These are phyloP conservation scores for Clitopilus passeckerianus DNA, from an alignment of 768 basidiomycete species.

Conservation along the genomic window DNA sequence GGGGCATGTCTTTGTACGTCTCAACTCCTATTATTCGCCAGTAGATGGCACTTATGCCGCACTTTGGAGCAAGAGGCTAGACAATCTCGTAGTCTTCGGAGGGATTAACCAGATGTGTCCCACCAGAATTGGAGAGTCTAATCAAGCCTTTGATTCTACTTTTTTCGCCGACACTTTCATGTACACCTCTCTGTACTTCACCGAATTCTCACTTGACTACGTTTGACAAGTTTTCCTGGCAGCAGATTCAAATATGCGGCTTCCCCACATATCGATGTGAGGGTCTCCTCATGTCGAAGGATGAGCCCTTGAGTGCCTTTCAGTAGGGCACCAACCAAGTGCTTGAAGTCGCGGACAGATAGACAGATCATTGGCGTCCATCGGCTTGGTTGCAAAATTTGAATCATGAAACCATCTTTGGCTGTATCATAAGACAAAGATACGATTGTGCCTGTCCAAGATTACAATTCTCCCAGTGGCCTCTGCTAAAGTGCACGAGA, in stretches of 20 bases:
- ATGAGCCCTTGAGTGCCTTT: too few relatives aligned
- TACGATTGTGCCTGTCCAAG: background rate
- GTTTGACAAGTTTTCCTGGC: background rate
- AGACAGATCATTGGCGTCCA: too few relatives aligned
- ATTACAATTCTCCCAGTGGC: background rate
- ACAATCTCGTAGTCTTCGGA: background rate
- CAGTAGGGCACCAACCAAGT: too few relatives aligned
- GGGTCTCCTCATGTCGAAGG: background rate
- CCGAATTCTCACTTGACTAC: too few relatives aligned
- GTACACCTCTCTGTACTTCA: too few relatives aligned
- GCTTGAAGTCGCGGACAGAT: too few relatives aligned
- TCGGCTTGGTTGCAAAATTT: too few relatives aligned
- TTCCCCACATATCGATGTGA: background rate
- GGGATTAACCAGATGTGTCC: background rate
- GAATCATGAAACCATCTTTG: too few relatives aligned
- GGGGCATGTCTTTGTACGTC: constrained; percentile 24
- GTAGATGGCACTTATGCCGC: background rate
- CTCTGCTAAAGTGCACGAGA: background rate
- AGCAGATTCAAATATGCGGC: background rate
- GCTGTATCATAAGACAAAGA: background rate
- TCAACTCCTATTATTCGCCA: background rate
- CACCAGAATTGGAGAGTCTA: background rate
- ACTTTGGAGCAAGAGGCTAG: background rate
- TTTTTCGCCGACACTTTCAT: background rate
- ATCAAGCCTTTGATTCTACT: background rate